Percentiles rank a stretch among this genome's conserved stretches.
Conservation (phyloP, 2,329 filamentous ascomycete genomes). For the Pyrenophora tritici-repentis region DNA sequence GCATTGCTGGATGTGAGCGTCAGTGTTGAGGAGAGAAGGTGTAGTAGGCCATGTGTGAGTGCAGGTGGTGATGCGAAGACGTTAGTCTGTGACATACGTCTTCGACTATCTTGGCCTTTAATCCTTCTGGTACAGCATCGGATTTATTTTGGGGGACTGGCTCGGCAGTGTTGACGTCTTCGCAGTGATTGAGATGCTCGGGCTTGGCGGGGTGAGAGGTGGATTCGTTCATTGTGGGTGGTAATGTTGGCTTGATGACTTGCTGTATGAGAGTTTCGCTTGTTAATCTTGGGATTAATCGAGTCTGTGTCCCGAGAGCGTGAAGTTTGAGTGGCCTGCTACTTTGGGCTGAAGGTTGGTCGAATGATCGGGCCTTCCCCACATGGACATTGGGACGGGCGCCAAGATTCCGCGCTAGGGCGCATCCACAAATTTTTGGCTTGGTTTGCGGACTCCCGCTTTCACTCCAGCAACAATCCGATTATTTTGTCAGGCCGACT, state of each 20-base stretch:
- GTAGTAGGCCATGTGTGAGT: too few species aligned
- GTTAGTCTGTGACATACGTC: constrained; percentile 23
- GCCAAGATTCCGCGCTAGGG: constrained; percentile 39
- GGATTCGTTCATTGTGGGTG: constrained; percentile 11
- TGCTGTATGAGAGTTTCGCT: constrained; percentile 15
- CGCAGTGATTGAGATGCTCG: constrained; percentile 11
- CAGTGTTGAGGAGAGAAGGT: neutral
- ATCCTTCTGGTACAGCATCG: constrained; percentile 13
- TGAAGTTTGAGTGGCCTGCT: neutral
- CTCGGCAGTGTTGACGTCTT: constrained; percentile 6
- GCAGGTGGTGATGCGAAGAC: neutral
- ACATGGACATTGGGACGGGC: constrained; percentile 8
- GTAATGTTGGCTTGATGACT: constrained; percentile 23
- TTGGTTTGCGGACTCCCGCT: constrained; percentile 21
- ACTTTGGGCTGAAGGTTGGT: neutral
- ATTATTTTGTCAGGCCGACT: constrained; percentile 6
- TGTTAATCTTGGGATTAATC: constrained; percentile 16
- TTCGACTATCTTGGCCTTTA: constrained; percentile 29
- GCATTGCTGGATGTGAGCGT: constrained; percentile 26
- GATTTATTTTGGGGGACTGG: constrained; percentile 11
- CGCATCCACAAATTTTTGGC: constrained; percentile 38
- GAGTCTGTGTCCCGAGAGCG: constrained; percentile 1
- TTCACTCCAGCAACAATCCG: neutral
- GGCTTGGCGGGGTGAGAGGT: constrained; percentile 3
- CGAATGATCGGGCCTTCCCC: constrained; percentile 15